phyloP scores from a whole-genome alignment of 441 rosid genomes.

The Syzygium syzygioides region DNA sequence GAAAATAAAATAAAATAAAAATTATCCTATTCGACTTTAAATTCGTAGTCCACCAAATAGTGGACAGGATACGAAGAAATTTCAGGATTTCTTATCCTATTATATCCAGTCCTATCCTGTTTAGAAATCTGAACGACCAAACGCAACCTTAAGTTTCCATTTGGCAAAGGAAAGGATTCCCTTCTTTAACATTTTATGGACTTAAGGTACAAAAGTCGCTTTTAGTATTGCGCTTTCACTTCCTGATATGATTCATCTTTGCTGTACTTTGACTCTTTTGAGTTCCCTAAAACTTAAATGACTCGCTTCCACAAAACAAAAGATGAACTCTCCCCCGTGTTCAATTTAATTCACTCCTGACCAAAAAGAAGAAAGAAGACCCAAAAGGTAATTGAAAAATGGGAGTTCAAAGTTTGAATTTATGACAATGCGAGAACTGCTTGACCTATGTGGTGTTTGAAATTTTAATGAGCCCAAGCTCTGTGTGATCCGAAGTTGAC shows the following conservation, averaged over 20 bases:
- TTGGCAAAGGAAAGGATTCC: not conserved
- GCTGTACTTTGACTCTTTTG: not conserved
- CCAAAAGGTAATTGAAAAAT: not conserved
- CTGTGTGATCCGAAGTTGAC: not conserved
- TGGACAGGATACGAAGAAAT: too few relatives aligned
- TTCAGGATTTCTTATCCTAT: too few relatives aligned
- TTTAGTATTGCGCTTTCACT: not conserved
- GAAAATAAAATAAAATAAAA: too few relatives aligned
- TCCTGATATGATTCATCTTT: not conserved
- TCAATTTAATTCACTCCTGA: not conserved
- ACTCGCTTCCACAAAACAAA: not conserved
- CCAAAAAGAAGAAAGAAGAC: not conserved
- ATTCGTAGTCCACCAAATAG: too few relatives aligned
- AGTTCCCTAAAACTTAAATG: not conserved
- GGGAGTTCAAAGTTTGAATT: not conserved
- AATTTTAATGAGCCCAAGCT: not conserved
- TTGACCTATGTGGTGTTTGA: not conserved
- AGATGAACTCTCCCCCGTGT: not conserved
- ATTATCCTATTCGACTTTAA: too few relatives aligned
- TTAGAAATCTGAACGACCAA: too few relatives aligned
- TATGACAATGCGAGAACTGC: not conserved
- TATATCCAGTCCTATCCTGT: too few relatives aligned
- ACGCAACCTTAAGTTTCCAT: not conserved
- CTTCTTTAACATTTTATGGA: not conserved
- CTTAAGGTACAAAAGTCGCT: not conserved